phyloP scores from a whole-genome alignment of 2,329 filamentous ascomycete species.

The Aureobasidium sp. region DNA sequence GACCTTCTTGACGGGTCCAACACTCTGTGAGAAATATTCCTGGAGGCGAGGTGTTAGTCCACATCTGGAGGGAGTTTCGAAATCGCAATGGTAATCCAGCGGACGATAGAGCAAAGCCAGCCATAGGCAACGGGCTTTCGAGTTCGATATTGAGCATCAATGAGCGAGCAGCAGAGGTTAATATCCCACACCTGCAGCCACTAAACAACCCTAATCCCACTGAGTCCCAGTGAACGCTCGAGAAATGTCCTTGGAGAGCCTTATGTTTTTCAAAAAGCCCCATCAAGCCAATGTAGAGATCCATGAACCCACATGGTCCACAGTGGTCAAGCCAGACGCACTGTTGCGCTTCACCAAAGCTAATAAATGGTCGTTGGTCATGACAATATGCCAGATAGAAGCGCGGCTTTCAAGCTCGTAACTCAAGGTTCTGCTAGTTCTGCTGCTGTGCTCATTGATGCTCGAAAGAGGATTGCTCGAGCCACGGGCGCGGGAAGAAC shows the following conservation, averaged over 20 bases:
- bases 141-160: constrained; percentile 38
- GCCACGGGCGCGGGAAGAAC: neutral
- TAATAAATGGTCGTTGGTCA: neutral
- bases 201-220: neutral
- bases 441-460: constrained; percentile 50
- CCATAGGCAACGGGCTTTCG: neutral
- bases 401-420: neutral
- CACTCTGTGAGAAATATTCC: constrained; percentile 90
- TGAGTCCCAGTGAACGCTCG: too few species aligned
- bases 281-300: neutral
- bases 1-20: constrained; percentile 85
- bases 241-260: neutral
- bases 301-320: constrained; percentile 1
- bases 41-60: constrained; percentile 63
- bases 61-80: constrained; percentile 20
- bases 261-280: neutral
- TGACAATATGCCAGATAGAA: neutral
- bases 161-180: constrained; percentile 55
- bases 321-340: neutral
- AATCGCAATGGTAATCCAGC: constrained; percentile 21
- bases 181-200: constrained; percentile 23
- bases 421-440: neutral
- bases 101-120: constrained; percentile 23
- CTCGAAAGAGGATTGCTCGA: constrained; percentile 16
- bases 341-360: too few species aligned